Base-by-base conservation (phyloP, 1,139 yeast species). In the Pichia sp. region DNA sequence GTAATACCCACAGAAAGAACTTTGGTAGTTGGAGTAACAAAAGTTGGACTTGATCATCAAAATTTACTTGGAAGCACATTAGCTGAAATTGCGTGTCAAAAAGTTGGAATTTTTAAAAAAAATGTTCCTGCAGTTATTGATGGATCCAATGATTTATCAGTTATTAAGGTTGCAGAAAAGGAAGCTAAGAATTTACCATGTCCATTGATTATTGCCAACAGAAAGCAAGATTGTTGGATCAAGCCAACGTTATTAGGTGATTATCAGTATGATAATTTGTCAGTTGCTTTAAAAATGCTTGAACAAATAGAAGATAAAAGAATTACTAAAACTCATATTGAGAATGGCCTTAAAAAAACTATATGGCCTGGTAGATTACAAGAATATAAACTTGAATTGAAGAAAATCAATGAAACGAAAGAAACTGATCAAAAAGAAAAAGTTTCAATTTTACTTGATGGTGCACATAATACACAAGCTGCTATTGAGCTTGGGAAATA, bases 391-490 rank as follows among this genome's bases (percentile, higher is more conserved):
- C 15, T 48, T 11, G n/a, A 13, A 2, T 14, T 35, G 11, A 8
- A 11, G 6, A 33, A 36, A 19, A 11, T 43, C 6, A 22, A 26
- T 5, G 3, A 21, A 10, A 28, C 30, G 18, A n/a, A 25, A 3
- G 26, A 13, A 13, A 29, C 5, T n/a, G 10, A 15, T 29, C 14
- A 16, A 19, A n/a, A 7, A 6, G 33, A 30, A 2, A 20, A 11
- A 2, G 6, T 42, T 7, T n/a, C 26, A 7, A 24, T 49, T 3
- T 24, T 59, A 3, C 52, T 88, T 2, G 98, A 91, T 61, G 98
- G 98, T 2, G 97, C 97, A 0, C 98, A 91, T 59, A 91, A 91
- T 56, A 78, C 77, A 16, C 78, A 80, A 49, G 95, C 96, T 0
- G 94, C 96, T 0, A 61, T 65, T 21, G 87, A 82, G 53, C 65